phyloP scores from a whole-genome alignment of 208 protist species.

The Leishmania gerbilli region DNA sequence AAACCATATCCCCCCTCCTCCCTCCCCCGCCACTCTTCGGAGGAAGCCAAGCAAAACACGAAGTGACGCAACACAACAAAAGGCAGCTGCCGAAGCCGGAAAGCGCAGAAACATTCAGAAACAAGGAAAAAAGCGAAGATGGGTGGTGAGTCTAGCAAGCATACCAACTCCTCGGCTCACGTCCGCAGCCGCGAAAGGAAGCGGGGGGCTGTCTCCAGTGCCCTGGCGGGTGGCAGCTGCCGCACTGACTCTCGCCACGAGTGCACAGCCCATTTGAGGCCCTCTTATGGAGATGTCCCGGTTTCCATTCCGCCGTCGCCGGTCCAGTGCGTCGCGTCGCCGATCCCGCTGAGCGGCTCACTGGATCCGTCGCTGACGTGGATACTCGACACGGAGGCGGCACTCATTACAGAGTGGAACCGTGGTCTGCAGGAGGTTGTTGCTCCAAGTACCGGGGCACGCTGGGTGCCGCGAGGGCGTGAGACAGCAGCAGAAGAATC shows the following conservation, averaged over 20 bases:
- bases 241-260: not conserved
- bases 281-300: not conserved
- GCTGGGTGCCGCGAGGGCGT: not conserved
- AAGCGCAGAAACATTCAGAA: not conserved
- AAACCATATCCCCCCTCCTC: not conserved
- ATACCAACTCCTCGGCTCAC: not conserved
- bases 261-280: not conserved
- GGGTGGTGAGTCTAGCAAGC: slow-evolving; percentile 30
- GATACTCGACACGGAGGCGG: slow-evolving; percentile 39
- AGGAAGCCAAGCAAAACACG: not conserved
- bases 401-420: slow-evolving; percentile 35
- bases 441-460: not conserved
- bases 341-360: not conserved
- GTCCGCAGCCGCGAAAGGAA: slow-evolving; percentile 20
- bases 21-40: not conserved
- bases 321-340: slow-evolving; percentile 20
- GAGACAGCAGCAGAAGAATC: not conserved
- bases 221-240: slow-evolving; percentile 23
- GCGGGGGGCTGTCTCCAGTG: slow-evolving; percentile 23
- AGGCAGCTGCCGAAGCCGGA: not conserved
- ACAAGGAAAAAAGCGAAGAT: not conserved
- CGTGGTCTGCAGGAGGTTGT: slow-evolving; percentile 8
- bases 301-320: slow-evolving; percentile 22
- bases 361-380: slow-evolving; percentile 29
- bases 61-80: not conserved